These are phyloP conservation scores for Salicornia ramosissima DNA, from an alignment of 148 eudicot species.

Conservation along the genomic window DNA sequence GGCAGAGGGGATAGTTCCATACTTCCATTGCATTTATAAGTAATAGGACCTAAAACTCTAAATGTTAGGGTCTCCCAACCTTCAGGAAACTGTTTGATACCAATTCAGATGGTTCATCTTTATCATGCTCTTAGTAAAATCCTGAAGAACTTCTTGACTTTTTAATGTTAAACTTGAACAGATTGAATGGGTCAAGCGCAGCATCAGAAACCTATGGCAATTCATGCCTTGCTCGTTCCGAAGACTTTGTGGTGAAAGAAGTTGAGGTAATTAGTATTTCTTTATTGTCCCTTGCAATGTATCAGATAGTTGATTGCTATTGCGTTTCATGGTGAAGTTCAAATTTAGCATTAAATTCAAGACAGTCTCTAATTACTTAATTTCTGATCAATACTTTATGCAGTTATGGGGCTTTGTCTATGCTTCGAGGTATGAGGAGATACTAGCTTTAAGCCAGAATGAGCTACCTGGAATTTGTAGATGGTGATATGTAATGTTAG, in stretches of 20 bases:
- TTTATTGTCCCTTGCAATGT: neutral
- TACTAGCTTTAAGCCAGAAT: slow-evolving; percentile 51
- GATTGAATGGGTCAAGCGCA: slow-evolving; percentile 81
- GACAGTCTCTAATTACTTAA: neutral
- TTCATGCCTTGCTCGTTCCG: slow-evolving; percentile 61
- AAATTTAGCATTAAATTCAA: neutral
- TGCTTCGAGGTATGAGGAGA: slow-evolving; percentile 76
- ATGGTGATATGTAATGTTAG: slow-evolving; percentile 37
- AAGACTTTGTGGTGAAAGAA: slow-evolving; percentile 83
- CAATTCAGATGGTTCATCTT: neutral
- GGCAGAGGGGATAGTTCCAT: neutral
- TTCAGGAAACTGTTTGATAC: neutral
- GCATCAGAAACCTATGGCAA: slow-evolving; percentile 94
- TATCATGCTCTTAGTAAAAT: neutral
- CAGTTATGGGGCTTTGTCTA: slow-evolving; percentile 97
- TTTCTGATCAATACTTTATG: slow-evolving; percentile 6
- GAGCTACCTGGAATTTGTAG: slow-evolving; percentile 82
- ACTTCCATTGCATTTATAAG: no score
- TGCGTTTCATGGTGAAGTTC: neutral
- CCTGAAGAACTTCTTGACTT: no score
- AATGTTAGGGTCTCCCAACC: neutral
- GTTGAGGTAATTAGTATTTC: slow-evolving; percentile 81
- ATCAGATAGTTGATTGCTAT: neutral
- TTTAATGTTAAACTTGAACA: slow-evolving; percentile 21
- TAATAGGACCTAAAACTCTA: no score